These are phyloP conservation scores for Psilocybe azurescens DNA, from an alignment of 768 basidiomycete genomes.

Conservation along the genomic window DNA sequence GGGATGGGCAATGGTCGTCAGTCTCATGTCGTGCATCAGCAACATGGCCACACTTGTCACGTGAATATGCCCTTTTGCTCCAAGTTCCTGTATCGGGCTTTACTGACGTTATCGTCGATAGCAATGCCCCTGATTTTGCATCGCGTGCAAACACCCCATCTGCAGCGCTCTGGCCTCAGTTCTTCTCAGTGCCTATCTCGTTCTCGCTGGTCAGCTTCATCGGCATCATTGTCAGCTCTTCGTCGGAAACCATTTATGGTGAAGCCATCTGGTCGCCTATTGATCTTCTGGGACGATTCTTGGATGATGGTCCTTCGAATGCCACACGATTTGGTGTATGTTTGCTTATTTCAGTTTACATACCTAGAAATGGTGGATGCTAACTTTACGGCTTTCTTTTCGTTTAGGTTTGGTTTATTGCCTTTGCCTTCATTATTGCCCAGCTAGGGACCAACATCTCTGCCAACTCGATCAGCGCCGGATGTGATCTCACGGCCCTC, in stretches of 20 bases:
- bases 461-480: conserved; percentile 83
- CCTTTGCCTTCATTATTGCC: conserved; percentile 79
- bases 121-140: conserved; percentile 80
- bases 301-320: conserved; percentile 64
- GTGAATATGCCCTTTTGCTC: conserved; percentile 37
- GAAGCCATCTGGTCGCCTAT: conserved; percentile 83
- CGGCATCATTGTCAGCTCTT: conserved; percentile 83
- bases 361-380: neutral
- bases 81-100: neutral
- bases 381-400: neutral
- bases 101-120: conserved; percentile 32
- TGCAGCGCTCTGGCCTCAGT: conserved; percentile 68
- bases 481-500: conserved; percentile 82
- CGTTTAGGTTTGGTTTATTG: conserved; percentile 75
- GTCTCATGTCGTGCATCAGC: conserved; percentile 79
- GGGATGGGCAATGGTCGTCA: conserved; percentile 77
- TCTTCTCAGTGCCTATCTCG: conserved; percentile 72
- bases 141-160: conserved; percentile 61
- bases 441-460: conserved; percentile 76
- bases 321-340: conserved; percentile 71
- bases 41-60: conserved; percentile 80
- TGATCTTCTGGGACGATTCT: conserved; percentile 69
- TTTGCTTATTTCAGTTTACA: conserved; percentile 18
- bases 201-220: conserved; percentile 81
- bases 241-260: conserved; percentile 76